Evolutionary conservation across 345 rosid species (phyloP).

Genomic region (Orychophragmus violaceus): DNA sequence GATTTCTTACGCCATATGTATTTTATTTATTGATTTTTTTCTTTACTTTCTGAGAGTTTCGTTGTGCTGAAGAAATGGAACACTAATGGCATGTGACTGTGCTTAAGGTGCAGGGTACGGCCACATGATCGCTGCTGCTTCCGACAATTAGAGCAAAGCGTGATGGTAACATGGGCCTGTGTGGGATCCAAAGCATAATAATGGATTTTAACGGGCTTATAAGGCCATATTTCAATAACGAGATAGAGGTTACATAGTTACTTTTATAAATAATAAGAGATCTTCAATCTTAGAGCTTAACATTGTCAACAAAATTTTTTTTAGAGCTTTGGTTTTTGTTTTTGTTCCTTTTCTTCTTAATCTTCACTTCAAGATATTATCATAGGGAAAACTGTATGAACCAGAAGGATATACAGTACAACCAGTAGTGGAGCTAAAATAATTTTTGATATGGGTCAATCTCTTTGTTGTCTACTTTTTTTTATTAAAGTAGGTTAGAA

Average conservation of each 20-base stretch:
- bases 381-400: too few species aligned
- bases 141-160: not conserved
- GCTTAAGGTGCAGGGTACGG: slow-evolving; percentile 31
- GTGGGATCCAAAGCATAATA: not conserved
- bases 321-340: too few species aligned
- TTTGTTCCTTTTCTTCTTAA: too few species aligned
- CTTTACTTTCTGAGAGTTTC: slow-evolving; percentile 1
- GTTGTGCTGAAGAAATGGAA: slow-evolving; percentile 33
- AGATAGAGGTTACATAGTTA: not conserved
- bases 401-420: too few species aligned
- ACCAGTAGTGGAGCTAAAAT: too few species aligned
- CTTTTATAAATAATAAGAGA: not conserved
- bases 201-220: not conserved
- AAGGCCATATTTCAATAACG: not conserved
- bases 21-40: not conserved
- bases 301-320: too few species aligned
- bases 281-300: too few species aligned
- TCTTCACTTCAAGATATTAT: too few species aligned
- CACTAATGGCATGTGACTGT: slow-evolving; percentile 20
- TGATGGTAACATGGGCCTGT: not conserved
- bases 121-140: slow-evolving; percentile 12
- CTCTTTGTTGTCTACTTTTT: too few species aligned
- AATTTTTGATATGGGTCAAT: too few species aligned
- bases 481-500: too few species aligned
- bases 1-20: not conserved